phyloP scores from a whole-genome alignment of 1,284 basidiomycete species.

The Ustilago sp. region DNA sequence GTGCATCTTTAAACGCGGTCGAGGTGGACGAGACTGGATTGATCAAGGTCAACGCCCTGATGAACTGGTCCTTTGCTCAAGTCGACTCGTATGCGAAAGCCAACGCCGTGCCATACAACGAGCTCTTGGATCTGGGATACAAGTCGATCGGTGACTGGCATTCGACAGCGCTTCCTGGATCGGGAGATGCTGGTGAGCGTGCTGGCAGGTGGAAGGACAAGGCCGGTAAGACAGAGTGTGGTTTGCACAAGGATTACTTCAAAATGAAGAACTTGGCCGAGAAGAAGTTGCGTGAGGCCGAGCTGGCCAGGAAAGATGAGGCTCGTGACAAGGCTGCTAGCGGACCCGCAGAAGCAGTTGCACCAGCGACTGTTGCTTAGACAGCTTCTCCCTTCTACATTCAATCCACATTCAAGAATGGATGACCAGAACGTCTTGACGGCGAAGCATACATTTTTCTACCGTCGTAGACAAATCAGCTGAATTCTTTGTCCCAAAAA shows the following conservation, averaged over 20 bases:
- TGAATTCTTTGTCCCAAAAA: conserved; percentile 1
- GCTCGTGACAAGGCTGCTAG: conserved; percentile 36
- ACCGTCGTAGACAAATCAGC: not conserved
- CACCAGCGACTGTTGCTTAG: conserved; percentile 5
- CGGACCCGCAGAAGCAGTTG: not conserved
- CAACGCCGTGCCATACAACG: conserved; percentile 89
- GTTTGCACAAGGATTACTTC: conserved; percentile 76
- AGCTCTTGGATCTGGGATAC: conserved; percentile 89
- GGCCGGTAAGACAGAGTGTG: conserved; percentile 90
- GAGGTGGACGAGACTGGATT: conserved; percentile 93
- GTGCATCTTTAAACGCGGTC: conserved; percentile 83
- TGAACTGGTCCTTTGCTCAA: conserved; percentile 85
- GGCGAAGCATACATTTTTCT: not conserved
- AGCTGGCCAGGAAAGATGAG: conserved; percentile 59
- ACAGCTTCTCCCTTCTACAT: not conserved
- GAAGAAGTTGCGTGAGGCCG: conserved; percentile 64
- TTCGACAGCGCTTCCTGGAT: conserved; percentile 79
- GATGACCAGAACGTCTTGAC: not conserved
- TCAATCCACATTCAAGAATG: not conserved
- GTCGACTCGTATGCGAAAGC: conserved; percentile 87
- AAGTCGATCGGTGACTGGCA: conserved; percentile 97
- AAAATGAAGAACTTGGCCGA: conserved; percentile 65
- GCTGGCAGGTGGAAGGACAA: conserved; percentile 91
- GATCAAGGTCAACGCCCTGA: conserved; percentile 94
- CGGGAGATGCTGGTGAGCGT: conserved; percentile 77